Evolutionary conservation across 2,329 filamentous ascomycete genomes (phyloP).

Genomic region (Cryphonectria parasitica): DNA sequence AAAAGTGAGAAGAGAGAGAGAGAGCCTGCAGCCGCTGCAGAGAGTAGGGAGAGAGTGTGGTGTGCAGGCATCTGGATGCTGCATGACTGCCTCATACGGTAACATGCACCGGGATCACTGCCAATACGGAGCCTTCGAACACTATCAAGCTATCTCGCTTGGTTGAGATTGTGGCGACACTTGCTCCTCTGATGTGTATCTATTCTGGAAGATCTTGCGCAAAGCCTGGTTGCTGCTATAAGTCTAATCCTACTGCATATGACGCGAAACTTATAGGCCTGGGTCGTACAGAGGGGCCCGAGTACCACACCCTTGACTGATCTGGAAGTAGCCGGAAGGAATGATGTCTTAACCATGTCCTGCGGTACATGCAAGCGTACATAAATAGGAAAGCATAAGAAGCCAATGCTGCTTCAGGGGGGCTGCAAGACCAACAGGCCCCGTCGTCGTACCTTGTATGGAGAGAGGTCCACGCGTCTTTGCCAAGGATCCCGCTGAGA

Average conservation of each 20-base stretch:
- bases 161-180: background rate
- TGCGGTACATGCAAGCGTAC: background rate
- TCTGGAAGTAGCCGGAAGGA: background rate
- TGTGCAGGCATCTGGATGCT: background rate
- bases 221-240: background rate
- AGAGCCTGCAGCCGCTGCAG: background rate
- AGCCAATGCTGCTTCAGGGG: background rate
- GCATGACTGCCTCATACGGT: background rate
- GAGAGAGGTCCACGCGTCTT: conserved; percentile 4
- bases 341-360: background rate
- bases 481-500: conserved; percentile 1
- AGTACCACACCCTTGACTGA: background rate
- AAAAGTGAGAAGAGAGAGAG: background rate
- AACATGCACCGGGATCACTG: background rate
- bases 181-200: too few species aligned
- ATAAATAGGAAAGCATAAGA: background rate
- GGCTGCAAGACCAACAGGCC: background rate
- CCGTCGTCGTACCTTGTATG: background rate
- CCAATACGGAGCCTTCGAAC: background rate
- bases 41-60: background rate
- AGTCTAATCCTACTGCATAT: background rate
- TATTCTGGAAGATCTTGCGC: background rate
- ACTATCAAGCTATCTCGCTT: background rate
- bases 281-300: background rate
- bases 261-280: background rate